Base-by-base conservation (phyloP, 2,329 filamentous ascomycete species). In the Colletotrichum neosansevieriae region DNA sequence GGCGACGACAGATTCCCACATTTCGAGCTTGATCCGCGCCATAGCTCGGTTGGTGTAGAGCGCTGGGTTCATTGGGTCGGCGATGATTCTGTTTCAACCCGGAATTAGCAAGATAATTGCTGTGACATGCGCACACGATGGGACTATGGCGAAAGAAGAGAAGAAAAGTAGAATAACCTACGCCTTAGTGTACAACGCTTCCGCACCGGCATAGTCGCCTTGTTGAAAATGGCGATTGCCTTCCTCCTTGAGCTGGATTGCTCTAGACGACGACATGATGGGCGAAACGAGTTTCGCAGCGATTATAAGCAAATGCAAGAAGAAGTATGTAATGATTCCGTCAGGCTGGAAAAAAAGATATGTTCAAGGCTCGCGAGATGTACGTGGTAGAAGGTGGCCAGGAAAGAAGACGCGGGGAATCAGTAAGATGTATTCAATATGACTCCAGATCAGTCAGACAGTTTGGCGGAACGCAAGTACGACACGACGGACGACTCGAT, bases 1-100 rank as follows among this genome's bases (percentile, higher is more conserved):
- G 68, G 88, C 83, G 71, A 96, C 90, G 56, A 91, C 94, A 10
- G 85, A 89, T 34, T 92, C 86, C 88, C 91, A 97, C 73, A 89
- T 84, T 69, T 86, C 81, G 21, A 97, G 86, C 79, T 92, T 92
- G 67, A 96, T 84, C 45, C 94, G 89, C 3, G 92, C 90, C 81
- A 97, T 92, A 58, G 94, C 93, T 61, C 94, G 92, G 81, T 98
- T 98, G 44, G 94, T 95, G 81, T 94, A 98, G 58, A 97, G 86
- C 34, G 91, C 84, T 1, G 92, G 88, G 76, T 97, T 96, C 63
- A 84, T 86, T 4, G 92, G 86, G 79, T 97, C 93, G 76, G 90
- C 89, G 74, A 92, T 89, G 73, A 97, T 94, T 45, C 91, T 93
- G 72, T 34, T 45, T 10, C 3, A 17, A 6, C 12, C 21, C 15